Percentiles rank a stretch among this genome's conserved stretches.
Conservation (phyloP, 768 basidiomycete genomes). For the Hemileccinum rubropunctum region DNA sequence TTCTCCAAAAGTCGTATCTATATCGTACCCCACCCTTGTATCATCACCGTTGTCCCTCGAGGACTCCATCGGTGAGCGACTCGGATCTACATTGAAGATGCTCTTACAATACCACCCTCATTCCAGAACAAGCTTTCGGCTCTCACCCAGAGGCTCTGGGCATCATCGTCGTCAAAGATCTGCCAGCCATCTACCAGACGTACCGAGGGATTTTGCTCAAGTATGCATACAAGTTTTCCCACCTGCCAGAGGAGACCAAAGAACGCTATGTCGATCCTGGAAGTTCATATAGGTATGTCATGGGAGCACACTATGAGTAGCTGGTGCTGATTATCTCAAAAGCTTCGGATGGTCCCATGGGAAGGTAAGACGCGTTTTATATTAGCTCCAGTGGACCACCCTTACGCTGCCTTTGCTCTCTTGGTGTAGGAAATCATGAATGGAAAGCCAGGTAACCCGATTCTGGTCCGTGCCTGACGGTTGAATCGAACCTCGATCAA, state of each 20-base stretch:
- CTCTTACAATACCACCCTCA: background rate
- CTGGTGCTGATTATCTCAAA: constrained; percentile 1
- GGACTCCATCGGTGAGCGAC: constrained; percentile 56
- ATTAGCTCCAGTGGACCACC: background rate
- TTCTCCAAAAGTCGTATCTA: constrained; percentile 38
- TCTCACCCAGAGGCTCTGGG: constrained; percentile 74
- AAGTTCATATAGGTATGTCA: constrained; percentile 69
- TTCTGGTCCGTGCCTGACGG: background rate
- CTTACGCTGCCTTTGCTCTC: background rate
- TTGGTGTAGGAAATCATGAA: constrained; percentile 86
- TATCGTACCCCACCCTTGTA: constrained; percentile 60
- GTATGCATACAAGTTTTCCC: constrained; percentile 73
- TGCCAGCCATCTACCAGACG: constrained; percentile 61
- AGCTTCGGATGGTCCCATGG: constrained; percentile 99
- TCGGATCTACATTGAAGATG: background rate
- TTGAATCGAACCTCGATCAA: constrained; percentile 25
- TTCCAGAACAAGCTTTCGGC: constrained; percentile 76
- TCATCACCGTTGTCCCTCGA: constrained; percentile 51
- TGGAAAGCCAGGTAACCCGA: constrained; percentile 68
- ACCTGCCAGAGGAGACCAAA: constrained; percentile 58
- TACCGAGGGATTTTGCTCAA: constrained; percentile 73
- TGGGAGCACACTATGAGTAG: background rate
- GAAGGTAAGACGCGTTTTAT: constrained; percentile 51
- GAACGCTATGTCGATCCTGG: constrained; percentile 74
- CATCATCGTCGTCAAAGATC: constrained; percentile 76